Evolutionary conservation across 202 grass and related monocot species (phyloP).

Genomic region (Carex sylvatica): DNA sequence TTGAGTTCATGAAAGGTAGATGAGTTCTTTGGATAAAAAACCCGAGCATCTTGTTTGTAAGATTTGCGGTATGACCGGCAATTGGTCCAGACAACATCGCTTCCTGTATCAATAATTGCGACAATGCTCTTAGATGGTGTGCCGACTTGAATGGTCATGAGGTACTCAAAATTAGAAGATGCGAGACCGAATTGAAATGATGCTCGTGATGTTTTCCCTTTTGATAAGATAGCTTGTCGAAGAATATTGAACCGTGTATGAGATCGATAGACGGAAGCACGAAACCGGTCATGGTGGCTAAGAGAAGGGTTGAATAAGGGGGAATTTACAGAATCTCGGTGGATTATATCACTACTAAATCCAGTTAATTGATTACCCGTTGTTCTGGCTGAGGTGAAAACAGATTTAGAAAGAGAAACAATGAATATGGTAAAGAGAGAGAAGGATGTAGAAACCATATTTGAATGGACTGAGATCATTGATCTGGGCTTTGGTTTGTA

Average conservation of each 20-base stretch:
- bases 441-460: not conserved
- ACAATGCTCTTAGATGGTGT: constrained; percentile 36
- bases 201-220: not conserved
- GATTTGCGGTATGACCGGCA: constrained; percentile 17
- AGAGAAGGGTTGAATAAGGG: constrained; percentile 38
- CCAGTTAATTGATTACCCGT: not conserved
- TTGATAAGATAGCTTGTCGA: not conserved
- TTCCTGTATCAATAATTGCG: constrained; percentile 51
- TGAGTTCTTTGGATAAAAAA: constrained; percentile 36
- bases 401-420: not conserved
- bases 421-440: not conserved
- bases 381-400: not conserved
- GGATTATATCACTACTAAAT: constrained; percentile 55
- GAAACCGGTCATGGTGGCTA: constrained; percentile 13
- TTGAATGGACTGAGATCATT: not conserved
- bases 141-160: constrained; percentile 50
- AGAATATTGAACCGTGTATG: constrained; percentile 13
- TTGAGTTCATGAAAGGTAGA: constrained; percentile 33
- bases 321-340: constrained; percentile 54
- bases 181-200: constrained; percentile 29
- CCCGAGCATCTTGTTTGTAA: not conserved
- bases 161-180: constrained; percentile 39
- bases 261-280: constrained; percentile 36
- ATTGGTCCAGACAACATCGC: constrained; percentile 50
- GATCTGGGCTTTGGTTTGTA: not conserved